A percentile compares a stretch with the other conserved stretches of the same genome.
Evolutionary conservation across 2,329 filamentous ascomycete genomes (phyloP).

Genomic region (Rutstroemia sp.): DNA sequence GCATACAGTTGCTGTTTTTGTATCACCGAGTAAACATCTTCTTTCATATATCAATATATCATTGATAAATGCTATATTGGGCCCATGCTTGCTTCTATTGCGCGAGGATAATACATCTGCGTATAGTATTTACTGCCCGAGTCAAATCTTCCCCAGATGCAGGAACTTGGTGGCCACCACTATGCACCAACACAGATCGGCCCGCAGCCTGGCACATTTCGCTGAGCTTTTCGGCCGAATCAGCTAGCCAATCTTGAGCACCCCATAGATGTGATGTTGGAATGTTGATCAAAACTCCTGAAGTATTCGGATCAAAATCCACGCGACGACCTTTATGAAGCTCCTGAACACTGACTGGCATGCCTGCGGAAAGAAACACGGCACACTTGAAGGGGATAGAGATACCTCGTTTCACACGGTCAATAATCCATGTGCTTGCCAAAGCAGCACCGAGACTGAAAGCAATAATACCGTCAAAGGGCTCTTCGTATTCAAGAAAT

Average conservation of each 20-base stretch:
- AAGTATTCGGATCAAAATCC: background rate
- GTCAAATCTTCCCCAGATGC: background rate
- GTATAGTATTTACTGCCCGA: background rate
- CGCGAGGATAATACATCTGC: background rate
- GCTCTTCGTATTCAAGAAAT: conserved; percentile 2
- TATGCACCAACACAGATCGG: background rate
- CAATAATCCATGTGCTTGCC: conserved; percentile 26
- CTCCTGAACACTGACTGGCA: background rate
- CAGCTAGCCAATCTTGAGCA: background rate
- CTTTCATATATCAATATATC: too few species aligned
- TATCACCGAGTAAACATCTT: too few species aligned
- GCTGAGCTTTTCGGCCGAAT: background rate
- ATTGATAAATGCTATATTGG: too few species aligned
- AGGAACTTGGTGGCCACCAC: conserved; percentile 6
- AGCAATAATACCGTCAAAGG: conserved; percentile 7
- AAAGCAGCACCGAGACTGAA: conserved; percentile 29
- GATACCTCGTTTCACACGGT: conserved; percentile 18
- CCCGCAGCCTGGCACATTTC: background rate
- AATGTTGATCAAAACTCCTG: conserved; percentile 1
- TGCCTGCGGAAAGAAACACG: conserved; percentile 7
- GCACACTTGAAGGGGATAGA: conserved; percentile 9
- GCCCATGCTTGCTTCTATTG: too few species aligned
- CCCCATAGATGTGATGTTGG: conserved; percentile 9
- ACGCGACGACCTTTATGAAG: background rate
- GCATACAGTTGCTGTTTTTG: too few species aligned